These are phyloP conservation scores for Mortierella sp. DNA, from an alignment of 371 early-diverging fungal genomes.

Conservation along the genomic window DNA sequence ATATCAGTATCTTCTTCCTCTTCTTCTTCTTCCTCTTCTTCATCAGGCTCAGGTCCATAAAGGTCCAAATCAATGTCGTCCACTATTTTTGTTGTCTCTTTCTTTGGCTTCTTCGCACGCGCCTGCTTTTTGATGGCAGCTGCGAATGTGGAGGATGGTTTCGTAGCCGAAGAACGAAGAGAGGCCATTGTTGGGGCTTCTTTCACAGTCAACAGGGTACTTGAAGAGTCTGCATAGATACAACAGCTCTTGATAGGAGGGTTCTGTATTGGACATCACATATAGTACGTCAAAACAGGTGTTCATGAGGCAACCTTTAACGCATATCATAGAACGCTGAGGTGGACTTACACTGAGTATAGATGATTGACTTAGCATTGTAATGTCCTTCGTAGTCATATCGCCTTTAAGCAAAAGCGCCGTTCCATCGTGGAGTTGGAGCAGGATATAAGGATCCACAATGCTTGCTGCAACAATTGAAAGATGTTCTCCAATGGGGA, in stretches of 20 bases:
- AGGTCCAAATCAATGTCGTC: constrained; percentile 75
- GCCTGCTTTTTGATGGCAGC: constrained; percentile 40
- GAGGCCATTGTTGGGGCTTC: constrained; percentile 54
- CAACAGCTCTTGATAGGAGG: constrained; percentile 60
- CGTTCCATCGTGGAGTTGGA: constrained; percentile 73
- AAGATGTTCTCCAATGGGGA: constrained; percentile 68
- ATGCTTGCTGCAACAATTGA: constrained; percentile 81
- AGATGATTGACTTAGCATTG: constrained; percentile 53
- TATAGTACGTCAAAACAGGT: no score
- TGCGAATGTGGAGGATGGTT: not conserved
- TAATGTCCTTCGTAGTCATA: constrained; percentile 59
- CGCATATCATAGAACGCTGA: no score
- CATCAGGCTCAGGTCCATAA: constrained; percentile 64
- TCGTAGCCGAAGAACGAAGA: constrained; percentile 17
- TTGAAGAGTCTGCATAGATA: constrained; percentile 69
- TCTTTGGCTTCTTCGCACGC: constrained; percentile 57
- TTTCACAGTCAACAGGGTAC: constrained; percentile 60
- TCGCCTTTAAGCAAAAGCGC: constrained; percentile 71
- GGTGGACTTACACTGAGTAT: constrained; percentile 56
- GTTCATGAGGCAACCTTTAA: no score
- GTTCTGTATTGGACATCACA: no score
- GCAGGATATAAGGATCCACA: constrained; percentile 83
- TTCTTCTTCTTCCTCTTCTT: constrained; percentile 48
- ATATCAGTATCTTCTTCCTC: constrained; percentile 43
- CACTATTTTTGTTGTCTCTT: constrained; percentile 48